phyloP scores from a whole-genome alignment of 768 basidiomycete genomes.

The Agrocybe pediades region DNA sequence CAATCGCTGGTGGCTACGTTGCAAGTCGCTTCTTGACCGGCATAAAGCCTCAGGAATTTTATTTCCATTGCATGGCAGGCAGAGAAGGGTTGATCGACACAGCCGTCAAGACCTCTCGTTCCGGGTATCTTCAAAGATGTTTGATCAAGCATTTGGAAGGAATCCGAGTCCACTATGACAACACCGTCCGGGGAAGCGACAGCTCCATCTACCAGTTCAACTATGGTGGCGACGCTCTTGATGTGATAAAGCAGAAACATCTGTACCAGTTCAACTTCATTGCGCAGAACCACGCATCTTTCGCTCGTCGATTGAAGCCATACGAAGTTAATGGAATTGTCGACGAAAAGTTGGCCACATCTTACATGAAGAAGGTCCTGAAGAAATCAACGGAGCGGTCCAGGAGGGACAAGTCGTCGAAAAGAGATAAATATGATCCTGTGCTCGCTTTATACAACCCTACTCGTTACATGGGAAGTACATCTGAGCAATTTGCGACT shows the following conservation, averaged over 20 bases:
- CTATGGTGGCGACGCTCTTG: conserved; percentile 95
- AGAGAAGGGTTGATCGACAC: conserved; percentile 99
- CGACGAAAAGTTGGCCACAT: conserved; percentile 65
- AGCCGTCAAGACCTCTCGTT: conserved; percentile 97
- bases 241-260: conserved; percentile 97
- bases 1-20: conserved; percentile 97
- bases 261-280: conserved; percentile 93
- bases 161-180: conserved; percentile 94
- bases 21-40: conserved; percentile 99
- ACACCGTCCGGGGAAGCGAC: conserved; percentile 96
- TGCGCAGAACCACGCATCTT: conserved; percentile 79
- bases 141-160: conserved; percentile 99
- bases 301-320: conserved; percentile 73
- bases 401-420: conserved; percentile 42
- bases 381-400: conserved; percentile 63
- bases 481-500: conserved; percentile 89
- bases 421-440: conserved; percentile 68
- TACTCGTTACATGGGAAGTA: conserved; percentile 79
- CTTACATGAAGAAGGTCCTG: conserved; percentile 88
- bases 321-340: conserved; percentile 55
- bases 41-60: conserved; percentile 97
- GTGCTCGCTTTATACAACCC: conserved; percentile 78
- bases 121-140: conserved; percentile 97
- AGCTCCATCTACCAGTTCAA: conserved; percentile 92
- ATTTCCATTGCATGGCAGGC: conserved; percentile 99